These are phyloP conservation scores for Mortierella sp. DNA, from an alignment of 371 early-diverging fungal genomes.

Conservation along the genomic window DNA sequence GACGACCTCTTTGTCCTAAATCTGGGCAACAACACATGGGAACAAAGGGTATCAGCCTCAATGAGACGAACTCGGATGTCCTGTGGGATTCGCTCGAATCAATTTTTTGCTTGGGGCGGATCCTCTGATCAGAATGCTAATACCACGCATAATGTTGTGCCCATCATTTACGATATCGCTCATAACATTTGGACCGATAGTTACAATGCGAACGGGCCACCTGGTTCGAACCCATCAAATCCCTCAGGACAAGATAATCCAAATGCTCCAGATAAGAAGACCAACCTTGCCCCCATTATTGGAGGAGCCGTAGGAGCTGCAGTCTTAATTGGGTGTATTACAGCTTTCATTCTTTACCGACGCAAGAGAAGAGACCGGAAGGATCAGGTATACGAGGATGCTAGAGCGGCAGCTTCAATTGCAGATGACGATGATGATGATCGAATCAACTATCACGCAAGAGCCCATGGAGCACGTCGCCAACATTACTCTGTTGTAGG, in stretches of 20 bases:
- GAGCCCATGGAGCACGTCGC: not conserved
- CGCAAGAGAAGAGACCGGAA: slow-evolving; percentile 5
- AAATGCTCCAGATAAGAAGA: not conserved
- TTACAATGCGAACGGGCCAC: slow-evolving; percentile 3
- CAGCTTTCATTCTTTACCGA: not conserved
- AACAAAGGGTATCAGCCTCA: slow-evolving; percentile 9
- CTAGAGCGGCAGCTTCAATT: not conserved
- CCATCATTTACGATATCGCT: slow-evolving; percentile 22
- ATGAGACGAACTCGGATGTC: slow-evolving; percentile 32
- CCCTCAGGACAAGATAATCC: not conserved
- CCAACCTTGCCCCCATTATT: slow-evolving; percentile 14
- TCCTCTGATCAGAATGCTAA: slow-evolving; percentile 20
- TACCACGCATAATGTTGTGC: slow-evolving; percentile 22
- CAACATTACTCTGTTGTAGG: not conserved
- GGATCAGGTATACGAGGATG: not conserved
- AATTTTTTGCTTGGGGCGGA: slow-evolving; percentile 43
- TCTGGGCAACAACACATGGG: slow-evolving; percentile 25
- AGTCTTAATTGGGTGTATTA: slow-evolving; percentile 1
- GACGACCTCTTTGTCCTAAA: slow-evolving; percentile 36
- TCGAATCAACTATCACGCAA: not conserved
- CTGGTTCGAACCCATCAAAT: not conserved
- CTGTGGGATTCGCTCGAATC: slow-evolving; percentile 26
- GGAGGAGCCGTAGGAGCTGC: slow-evolving; percentile 12
- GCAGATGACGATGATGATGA: slow-evolving; percentile 5
- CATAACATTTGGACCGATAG: slow-evolving; percentile 14